These are phyloP conservation scores for Cucumis hystrix DNA, from an alignment of 306 rosid species.

Conservation along the genomic window DNA sequence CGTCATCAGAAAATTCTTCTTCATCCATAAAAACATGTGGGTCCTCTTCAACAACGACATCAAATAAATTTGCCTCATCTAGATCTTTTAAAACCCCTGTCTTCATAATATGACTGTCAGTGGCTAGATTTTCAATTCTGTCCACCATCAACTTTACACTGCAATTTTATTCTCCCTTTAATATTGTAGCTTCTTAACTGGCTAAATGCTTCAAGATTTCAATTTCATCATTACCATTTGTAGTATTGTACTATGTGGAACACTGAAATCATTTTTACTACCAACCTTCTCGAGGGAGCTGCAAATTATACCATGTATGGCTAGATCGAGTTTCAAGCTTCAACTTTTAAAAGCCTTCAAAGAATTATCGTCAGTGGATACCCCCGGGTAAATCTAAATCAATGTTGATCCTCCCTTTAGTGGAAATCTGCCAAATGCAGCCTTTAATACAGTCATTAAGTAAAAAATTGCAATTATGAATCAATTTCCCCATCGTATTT, in stretches of 20 bases:
- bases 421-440: not conserved
- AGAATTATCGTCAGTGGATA: not conserved
- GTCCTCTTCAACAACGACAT: conserved; percentile 43
- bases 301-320: not conserved
- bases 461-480: not conserved
- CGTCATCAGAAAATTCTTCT: conserved; percentile 3
- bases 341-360: not conserved
- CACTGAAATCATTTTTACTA: not conserved
- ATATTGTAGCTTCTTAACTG: not conserved
- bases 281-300: not conserved
- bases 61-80: conserved; percentile 11
- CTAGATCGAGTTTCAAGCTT: not conserved
- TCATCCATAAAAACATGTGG: conserved; percentile 14
- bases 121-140: conserved; percentile 14
- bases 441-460: not conserved
- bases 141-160: conserved; percentile 10
- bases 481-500: not conserved
- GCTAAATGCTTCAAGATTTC: not conserved
- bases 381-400: not conserved
- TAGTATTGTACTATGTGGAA: too few species aligned
- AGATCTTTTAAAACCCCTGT: conserved; percentile 3
- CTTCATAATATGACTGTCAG: not conserved
- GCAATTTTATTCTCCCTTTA: not conserved
- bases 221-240: not conserved
- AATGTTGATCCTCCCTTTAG: not conserved